Percentiles rank a stretch among this genome's conserved stretches.
These are phyloP conservation scores for Plantago major DNA, from an alignment of 257 asterid genomes.

Conservation along the genomic window DNA sequence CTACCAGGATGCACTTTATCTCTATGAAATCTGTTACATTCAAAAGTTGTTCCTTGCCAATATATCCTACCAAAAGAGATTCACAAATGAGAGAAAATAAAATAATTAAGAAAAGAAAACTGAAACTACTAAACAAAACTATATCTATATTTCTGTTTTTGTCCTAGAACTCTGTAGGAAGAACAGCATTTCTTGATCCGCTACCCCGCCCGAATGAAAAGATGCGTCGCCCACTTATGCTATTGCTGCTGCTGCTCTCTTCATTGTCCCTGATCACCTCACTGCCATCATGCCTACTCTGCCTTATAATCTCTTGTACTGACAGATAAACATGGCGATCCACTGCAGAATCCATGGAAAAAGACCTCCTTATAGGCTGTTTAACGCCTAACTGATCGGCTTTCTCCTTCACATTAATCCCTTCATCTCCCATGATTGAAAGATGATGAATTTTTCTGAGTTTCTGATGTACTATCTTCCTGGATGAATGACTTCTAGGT, in stretches of 20 bases:
- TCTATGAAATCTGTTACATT: constrained; percentile 8
- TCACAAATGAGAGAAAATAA: neutral
- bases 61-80: constrained; percentile 12
- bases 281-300: constrained; percentile 22
- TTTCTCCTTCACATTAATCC: constrained; percentile 43
- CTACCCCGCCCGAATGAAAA: constrained; percentile 70
- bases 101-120: neutral
- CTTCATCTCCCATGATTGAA: constrained; percentile 84
- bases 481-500: constrained; percentile 36
- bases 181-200: constrained; percentile 59
- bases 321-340: constrained; percentile 52
- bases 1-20: neutral
- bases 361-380: constrained; percentile 74
- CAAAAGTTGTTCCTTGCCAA: constrained; percentile 1
- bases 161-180: constrained; percentile 37
- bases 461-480: constrained; percentile 32
- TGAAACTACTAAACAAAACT: neutral
- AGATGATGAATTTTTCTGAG: constrained; percentile 38
- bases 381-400: constrained; percentile 44
- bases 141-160: neutral
- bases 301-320: constrained; percentile 54
- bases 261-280: constrained; percentile 34
- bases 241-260: constrained; percentile 58
- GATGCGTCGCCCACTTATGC: constrained; percentile 55
- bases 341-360: constrained; percentile 81